Base-by-base conservation (phyloP, 352 stramenopile species). In the Phytophthora sansomeana region DNA sequence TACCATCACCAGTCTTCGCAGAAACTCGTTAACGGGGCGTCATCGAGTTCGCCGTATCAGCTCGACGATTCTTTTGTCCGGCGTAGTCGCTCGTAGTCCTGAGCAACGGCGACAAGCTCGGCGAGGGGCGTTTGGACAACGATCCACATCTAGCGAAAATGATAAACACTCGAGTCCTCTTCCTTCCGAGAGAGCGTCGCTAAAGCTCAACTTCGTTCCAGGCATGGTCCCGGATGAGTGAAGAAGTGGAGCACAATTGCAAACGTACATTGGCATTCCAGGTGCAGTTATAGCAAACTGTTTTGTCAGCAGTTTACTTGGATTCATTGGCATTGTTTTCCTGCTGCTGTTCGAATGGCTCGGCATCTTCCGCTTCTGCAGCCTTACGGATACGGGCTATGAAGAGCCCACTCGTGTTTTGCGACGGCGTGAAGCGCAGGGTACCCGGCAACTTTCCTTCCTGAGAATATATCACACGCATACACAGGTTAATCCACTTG, bases 391-490 rank as follows among this genome's bases (percentile, higher is more conserved):
- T 87, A 36, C 82, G 81, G 14, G 86, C 82, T 26, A 94, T 86
- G 58, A 92, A 94, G 9, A 94, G 66, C 0, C 86, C 86, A 60
- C 86, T 91, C 16, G 83, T 91, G 47, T 81, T 75, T 33, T 87
- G 72, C 4, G 83, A 84, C 6, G 86, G 86, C 0, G 80, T 94
- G 66, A 94, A 94, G 32, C 86, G 83, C 16, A 94, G 58, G 0
- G 86, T 91, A 14, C 77, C 77, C 10, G 48, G 54, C 3, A 92
- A 19, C 24, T 63, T 62, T 35, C 86, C 86, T 39, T 82, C 72
- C 81, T 90, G 60, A 32, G 35, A 43, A 21, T 11, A 5, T 21
- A 49, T 11, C 28, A 17, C 17, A 61, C 26, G 46, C 26, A 17
- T 53, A 4, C 24, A 26, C 46, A 36, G 19, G 32, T 49, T 13